Conservation (phyloP, 2,329 filamentous ascomycete species). For the Graphium sp. region DNA sequence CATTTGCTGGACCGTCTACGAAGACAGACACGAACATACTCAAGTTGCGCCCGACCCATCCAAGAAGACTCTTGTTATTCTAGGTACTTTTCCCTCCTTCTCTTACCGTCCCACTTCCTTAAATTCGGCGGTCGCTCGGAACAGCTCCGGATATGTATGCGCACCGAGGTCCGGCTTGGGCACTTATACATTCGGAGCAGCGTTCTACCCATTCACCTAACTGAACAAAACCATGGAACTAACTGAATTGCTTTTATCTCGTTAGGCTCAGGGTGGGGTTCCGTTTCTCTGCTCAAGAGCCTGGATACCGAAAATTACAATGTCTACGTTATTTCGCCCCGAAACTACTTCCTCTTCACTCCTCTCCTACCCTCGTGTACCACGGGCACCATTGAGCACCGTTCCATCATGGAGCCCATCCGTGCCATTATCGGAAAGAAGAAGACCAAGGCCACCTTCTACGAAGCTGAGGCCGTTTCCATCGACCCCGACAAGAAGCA, state of each 20-base stretch:
- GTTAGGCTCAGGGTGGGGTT: slow-evolving; percentile 88
- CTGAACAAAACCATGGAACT: too few relatives aligned
- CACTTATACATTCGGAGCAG: not conserved
- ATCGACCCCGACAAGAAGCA: slow-evolving; percentile 86
- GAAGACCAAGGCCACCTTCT: slow-evolving; percentile 85
- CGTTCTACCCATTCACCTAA: too few relatives aligned
- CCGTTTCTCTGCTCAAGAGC: slow-evolving; percentile 93
- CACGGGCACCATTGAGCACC: slow-evolving; percentile 92
- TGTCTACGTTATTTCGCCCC: slow-evolving; percentile 89
- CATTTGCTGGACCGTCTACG: slow-evolving; percentile 67
- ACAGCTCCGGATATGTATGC: too few relatives aligned
- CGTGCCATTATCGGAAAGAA: slow-evolving; percentile 93
- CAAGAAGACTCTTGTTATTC: slow-evolving; percentile 94
- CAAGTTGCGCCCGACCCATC: slow-evolving; percentile 64
- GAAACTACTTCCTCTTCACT: slow-evolving; percentile 99
- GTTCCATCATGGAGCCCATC: slow-evolving; percentile 98
- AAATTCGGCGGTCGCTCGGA: too few relatives aligned
- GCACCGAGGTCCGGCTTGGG: not conserved
- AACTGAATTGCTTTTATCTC: slow-evolving; percentile 5
- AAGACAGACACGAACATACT: slow-evolving; percentile 63
- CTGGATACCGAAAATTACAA: slow-evolving; percentile 99
- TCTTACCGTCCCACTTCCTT: not conserved
- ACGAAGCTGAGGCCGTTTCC: slow-evolving; percentile 93
- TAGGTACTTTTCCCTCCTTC: slow-evolving; percentile 54
- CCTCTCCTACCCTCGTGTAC: slow-evolving; percentile 94